Evolutionary conservation across 768 basidiomycete species (phyloP), one percentile per base, ranked within the genome.

Genomic region (Mrakia gelida): DNA sequence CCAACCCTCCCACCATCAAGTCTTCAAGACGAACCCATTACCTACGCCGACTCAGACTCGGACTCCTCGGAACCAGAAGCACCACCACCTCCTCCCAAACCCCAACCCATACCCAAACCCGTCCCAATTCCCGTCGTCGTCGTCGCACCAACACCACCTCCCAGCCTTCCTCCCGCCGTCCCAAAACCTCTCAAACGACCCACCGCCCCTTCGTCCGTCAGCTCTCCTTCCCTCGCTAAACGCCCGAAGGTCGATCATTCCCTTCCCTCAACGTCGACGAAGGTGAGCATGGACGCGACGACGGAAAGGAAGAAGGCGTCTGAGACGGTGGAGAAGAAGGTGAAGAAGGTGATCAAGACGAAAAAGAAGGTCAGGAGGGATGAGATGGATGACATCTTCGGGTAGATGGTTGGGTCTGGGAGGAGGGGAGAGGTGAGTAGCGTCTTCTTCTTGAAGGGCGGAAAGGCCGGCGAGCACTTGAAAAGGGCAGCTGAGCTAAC

Each of bases 331-430:
- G 61, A 77, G 62, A 77, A 71, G 56, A 52, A 45, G 45, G 45
- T 45, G 7, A 15, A 11, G 45, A 45, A 45, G 8, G 38, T 38
- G 38, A 38, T 38, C 38, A 38, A 38, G 38, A 38, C n/a, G n/a
- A 73, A 73, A 41, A 76, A 76, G 75, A 68, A 49, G 75, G n/a
- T 30, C 26, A 45, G 21, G 15, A 56, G 76, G 38, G 70, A 77
- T 32, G 76, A 72, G 41, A 63, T 77, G 13, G 76, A 77, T n/a
- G 76, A 72, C 49, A 77, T 77, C 56, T 77, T 77, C 23, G 76
- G 76, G 28, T 77, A 73, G 54, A 15, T 10, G 6, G 6, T 16
- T 16, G 67, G 15, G 13, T 45, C 15, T 45, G 5, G 45, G 45
- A 15, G 11, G 45, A 45, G 45, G 15, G 11, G 45, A 45, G 45